A percentile compares a stretch with the other conserved stretches of the same genome.
These are phyloP conservation scores for Sicyos edulis DNA, from an alignment of 306 rosid species.

Conservation along the genomic window DNA sequence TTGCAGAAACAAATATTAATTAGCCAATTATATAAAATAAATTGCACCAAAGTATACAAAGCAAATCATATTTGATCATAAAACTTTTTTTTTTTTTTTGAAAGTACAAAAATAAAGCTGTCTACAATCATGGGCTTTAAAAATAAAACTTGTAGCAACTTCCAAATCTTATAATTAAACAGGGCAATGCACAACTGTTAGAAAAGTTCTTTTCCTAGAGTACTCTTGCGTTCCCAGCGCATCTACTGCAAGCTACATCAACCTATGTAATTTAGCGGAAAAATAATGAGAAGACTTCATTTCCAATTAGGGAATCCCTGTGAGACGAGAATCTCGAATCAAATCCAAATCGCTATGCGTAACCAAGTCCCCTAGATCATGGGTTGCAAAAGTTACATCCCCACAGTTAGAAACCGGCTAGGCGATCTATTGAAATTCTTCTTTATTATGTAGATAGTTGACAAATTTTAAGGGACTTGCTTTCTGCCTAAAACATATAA, in stretches of 20 bases:
- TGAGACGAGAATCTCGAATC: neutral
- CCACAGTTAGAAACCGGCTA: neutral
- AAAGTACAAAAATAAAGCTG: constrained; percentile 1
- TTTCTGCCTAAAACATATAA: neutral
- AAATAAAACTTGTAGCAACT: neutral
- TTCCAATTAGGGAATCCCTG: constrained; percentile 11
- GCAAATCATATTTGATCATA: neutral
- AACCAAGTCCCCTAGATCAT: neutral
- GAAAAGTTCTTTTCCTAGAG: neutral
- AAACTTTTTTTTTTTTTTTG: neutral
- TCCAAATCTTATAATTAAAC: neutral
- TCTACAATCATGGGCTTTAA: neutral
- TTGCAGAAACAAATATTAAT: neutral
- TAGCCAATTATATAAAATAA: neutral
- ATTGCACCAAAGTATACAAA: neutral
- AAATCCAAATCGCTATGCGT: neutral
- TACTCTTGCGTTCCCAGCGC: neutral
- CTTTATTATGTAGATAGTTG: neutral
- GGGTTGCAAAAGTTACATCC: constrained; percentile 4
- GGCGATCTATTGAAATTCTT: neutral
- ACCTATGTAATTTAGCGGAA: neutral
- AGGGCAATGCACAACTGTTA: neutral
- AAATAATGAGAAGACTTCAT: neutral
- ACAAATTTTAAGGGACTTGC: neutral
- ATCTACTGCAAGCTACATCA: neutral